These are phyloP conservation scores for Didymosphaeria variabile DNA, from an alignment of 2,329 filamentous ascomycete species.

Conservation along the genomic window DNA sequence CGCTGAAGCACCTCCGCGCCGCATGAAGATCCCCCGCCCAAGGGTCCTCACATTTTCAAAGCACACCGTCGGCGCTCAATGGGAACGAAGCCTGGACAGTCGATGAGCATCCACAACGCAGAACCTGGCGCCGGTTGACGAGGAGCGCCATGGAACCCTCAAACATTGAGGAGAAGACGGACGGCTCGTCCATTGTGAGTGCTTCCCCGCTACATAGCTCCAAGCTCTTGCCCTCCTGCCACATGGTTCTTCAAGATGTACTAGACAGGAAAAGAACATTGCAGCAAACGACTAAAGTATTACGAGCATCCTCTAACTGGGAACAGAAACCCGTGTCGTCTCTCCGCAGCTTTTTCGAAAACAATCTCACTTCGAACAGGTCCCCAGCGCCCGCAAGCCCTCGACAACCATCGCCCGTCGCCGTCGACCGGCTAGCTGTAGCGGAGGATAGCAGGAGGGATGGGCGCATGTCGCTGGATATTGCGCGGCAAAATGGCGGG, in stretches of 20 bases:
- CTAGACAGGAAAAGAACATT: not conserved
- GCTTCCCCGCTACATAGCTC: not conserved
- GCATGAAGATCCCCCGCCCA: slow-evolving; percentile 31
- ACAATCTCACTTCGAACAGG: slow-evolving; percentile 64
- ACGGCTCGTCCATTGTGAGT: slow-evolving; percentile 79
- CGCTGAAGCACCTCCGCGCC: slow-evolving; percentile 21
- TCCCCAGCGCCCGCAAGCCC: slow-evolving; percentile 33
- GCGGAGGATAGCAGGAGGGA: slow-evolving; percentile 43
- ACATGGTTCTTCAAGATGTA: not conserved
- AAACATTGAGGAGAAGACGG: slow-evolving; percentile 66
- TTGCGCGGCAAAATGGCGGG: slow-evolving; percentile 45
- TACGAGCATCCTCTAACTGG: slow-evolving; percentile 26
- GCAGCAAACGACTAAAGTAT: not conserved
- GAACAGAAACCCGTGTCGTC: slow-evolving; percentile 81
- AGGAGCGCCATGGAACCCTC: slow-evolving; percentile 46
- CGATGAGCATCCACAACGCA: slow-evolving; percentile 45
- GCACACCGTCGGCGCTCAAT: slow-evolving; percentile 39
- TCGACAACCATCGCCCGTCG: slow-evolving; percentile 44
- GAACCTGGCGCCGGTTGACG: slow-evolving; percentile 47
- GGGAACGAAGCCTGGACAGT: slow-evolving; percentile 36
- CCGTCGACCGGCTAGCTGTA: slow-evolving; percentile 38
- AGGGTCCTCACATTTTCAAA: slow-evolving; percentile 20
- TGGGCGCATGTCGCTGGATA: slow-evolving; percentile 53
- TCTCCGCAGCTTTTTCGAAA: slow-evolving; percentile 82
- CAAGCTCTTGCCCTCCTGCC: not conserved